Conservation (phyloP, 768 basidiomycete genomes). For the Dacryopinax spathularia region DNA sequence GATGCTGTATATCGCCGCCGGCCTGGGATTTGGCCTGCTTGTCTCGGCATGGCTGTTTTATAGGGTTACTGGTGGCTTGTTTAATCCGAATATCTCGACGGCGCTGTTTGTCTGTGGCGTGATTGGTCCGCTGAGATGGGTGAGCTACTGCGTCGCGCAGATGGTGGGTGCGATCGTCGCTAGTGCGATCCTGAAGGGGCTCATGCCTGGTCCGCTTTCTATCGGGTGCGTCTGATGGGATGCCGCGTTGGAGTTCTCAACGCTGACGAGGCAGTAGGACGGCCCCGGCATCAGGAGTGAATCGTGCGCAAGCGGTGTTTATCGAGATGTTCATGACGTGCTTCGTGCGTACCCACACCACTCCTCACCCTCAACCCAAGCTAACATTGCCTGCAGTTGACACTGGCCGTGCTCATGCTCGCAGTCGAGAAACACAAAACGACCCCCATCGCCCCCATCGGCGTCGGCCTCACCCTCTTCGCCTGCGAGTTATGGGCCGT, state of each 20-base stretch:
- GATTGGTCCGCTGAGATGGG: constrained; percentile 40
- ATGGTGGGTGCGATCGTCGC: constrained; percentile 46
- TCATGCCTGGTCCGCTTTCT: constrained; percentile 41
- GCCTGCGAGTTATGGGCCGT: constrained; percentile 43
- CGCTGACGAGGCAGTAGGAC: constrained; percentile 32
- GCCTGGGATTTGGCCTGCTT: constrained; percentile 48
- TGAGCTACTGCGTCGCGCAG: constrained; percentile 42
- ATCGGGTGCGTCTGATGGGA: constrained; percentile 8
- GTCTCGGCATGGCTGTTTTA: constrained; percentile 56
- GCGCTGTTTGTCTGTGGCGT: constrained; percentile 44
- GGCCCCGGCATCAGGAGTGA: constrained; percentile 33
- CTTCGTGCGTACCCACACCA: constrained; percentile 13
- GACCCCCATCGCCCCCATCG: constrained; percentile 50
- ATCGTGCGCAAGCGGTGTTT: constrained; percentile 45
- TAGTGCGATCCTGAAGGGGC: constrained; percentile 37
- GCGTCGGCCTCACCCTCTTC: constrained; percentile 53
- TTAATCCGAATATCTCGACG: constrained; percentile 49
- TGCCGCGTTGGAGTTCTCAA: neutral
- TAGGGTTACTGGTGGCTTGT: constrained; percentile 44
- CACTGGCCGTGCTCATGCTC: constrained; percentile 51
- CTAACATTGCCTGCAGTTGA: too few relatives aligned
- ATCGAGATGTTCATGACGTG: constrained; percentile 60
- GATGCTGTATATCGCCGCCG: constrained; percentile 41
- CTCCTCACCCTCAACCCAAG: neutral
- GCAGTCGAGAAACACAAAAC: constrained; percentile 54